Evolutionary conservation across 1,139 yeast species (phyloP), one percentile per base, ranked within the genome.

Genomic region (Kazachstania sp.): DNA sequence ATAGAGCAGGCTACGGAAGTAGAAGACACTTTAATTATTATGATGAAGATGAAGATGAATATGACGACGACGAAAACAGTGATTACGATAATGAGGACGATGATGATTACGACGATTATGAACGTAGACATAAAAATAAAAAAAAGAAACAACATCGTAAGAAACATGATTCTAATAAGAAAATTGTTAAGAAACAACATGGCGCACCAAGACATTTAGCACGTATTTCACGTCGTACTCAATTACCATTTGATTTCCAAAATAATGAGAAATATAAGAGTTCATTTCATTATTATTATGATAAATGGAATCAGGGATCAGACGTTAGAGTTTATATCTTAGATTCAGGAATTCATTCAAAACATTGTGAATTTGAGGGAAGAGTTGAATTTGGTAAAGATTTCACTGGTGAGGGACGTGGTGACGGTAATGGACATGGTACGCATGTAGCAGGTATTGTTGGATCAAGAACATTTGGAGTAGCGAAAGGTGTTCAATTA

Each of bases 371-470:
- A 40, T 82, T 85, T 58, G 81, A 76, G 51, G 82, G 81, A 0
- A 69, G 94, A 48, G 87, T 81, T 0, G 51, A 52, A 2, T 55
- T 63, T 44, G 90, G 87, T 0, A 70, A 61, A n/a, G 86, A 82
- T 58, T 75, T 79, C 49, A 79, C 86, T 0, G 71, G 69, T 0
- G 84, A 78, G 61, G 86, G 81, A 0, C 57, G 68, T 0, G 83
- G 84, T 0, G 92, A 83, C 58, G 55, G 59, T 8, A 81, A 81
- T 58, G 92, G 94, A 0, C 94, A 85, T 60, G 81, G 75, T 3
- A 86, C 96, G 0, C 96, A 88, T 65, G 95, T 87, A 2, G 95
- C 96, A 0, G 96, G 97, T 0, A 65, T 87, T n/a, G 75, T 86
- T 38, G 96, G 94, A 0, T 85, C 95, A 0, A 66, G 63, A 36